Evolutionary conservation across 2,329 filamentous ascomycete genomes (phyloP), one percentile per base, ranked within the genome.

Genomic region (Lojkania enalia): DNA sequence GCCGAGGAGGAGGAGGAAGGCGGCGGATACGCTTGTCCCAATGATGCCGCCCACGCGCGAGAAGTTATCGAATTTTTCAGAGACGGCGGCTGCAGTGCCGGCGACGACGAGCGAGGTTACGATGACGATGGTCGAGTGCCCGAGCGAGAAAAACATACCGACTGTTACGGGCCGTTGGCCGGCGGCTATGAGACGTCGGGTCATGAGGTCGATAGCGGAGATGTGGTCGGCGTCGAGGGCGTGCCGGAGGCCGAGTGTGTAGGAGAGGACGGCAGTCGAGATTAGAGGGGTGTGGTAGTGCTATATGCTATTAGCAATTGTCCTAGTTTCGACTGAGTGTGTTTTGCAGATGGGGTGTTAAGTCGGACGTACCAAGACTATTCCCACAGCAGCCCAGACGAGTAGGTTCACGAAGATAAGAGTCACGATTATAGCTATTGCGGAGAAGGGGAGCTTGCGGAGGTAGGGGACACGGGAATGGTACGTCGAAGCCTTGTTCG

Each of bases 161-260:
- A 97, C 92, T 0, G 91, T 92, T 9, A 95, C 90, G 2, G 92
- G 91, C 1, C 83, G 82, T 63, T 94, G 89, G 14, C 90, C 90
- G 0, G 88, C 82, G 0, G 91, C 91, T 27, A 97, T 83, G 18
- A 97, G 81, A 5, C 92, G 84, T 2, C 94, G 81, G 1, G 94
- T 97, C 85, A 95, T 95, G 27, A 97, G 80, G 71, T 97, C 92
- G 60, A 97, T 99, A 52, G 91, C 92, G 30, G 82, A 84, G 53
- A 88, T 88, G 64, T 97, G 94, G 71, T 97, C 92, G n/a, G 92
- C 94, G 63, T 97, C 94, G 33, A 97, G 82, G n/a, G 92, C 92
- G 75, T 97, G 92, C 31, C 92, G 86, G 11, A 97, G 80, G 2
- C 92, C 92, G 9, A 97, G 80, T 0, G 89, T 89, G 69, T 95